Evolutionary conservation across 371 early-diverging fungal species (phyloP), one percentile per base, ranked within the genome.

Genomic region (Haplosporangium sp.): DNA sequence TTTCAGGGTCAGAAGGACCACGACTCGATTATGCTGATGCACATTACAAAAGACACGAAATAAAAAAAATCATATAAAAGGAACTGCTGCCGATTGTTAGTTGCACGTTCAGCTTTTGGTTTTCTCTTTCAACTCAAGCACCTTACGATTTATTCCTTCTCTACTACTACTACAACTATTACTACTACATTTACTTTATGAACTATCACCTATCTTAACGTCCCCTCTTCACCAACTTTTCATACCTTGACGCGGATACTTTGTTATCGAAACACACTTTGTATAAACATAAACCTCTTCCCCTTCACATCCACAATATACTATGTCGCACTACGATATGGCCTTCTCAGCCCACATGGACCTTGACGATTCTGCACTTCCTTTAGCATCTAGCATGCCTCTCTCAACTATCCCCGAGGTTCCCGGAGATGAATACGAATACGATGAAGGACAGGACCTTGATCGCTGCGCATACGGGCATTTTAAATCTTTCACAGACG

Each of bases 371-470:
- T 8, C 43, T 11, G 16, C 42, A 16, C 45, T 62, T 18, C 18
- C 29, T 1, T 50, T 48, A 4, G 37, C 62, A 54, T 41, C 66
- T 5, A 63, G 54, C 8, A 60, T 54, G 29, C 67, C 71, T 16
- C 70, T 76, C 60, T 52, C 60, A 0, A 71, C 77, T 1, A 76
- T 76, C 20, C 71, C 60, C 9, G 76, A 76, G 37, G 40, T 70
- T n/a, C 59, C 75, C 23, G 41, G 57, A 29, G 76, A 65, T 20
- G 73, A 67, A 41, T 45, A 55, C 29, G 74, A 74, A 14, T 45
- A 9, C 38, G 60, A 67, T 10, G 64, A 61, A 18, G 58, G 47
- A 6, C 5, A 42, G 3, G 14, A 50, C 38, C 20, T 43, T 6
- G 60, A 37, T n/a, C 21, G 29, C 13, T 20, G 51, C 23, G 16